Percentiles rank a stretch among this genome's conserved stretches.
Conservation (phyloP, 345 rosid genomes). For the Toxicodendron radicans region DNA sequence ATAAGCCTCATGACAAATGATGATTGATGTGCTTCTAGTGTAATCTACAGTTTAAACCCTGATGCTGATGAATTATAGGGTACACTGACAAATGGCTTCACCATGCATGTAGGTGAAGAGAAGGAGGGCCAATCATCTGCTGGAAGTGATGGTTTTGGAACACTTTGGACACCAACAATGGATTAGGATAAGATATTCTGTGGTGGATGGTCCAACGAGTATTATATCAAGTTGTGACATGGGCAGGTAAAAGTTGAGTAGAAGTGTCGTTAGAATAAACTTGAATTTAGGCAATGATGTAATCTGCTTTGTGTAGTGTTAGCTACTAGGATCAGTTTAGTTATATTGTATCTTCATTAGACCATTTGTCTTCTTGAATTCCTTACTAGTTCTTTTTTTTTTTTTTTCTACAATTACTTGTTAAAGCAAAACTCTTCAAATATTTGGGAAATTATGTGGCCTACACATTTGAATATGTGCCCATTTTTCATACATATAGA, state of each 20-base stretch:
- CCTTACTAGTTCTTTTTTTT: conserved; percentile 3
- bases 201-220: conserved; percentile 4
- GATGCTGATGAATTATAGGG: not conserved
- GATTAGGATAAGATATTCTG: conserved; percentile 14
- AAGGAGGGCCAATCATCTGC: conserved; percentile 18
- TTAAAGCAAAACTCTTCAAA: not conserved
- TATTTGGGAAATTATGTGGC: not conserved
- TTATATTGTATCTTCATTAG: not conserved
- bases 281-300: not conserved
- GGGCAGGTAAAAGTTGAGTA: conserved; percentile 2
- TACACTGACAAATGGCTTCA: conserved; percentile 9
- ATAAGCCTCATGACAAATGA: not conserved
- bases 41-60: not conserved
- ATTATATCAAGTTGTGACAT: not conserved
- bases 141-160: conserved; percentile 15
- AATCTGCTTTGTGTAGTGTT: not conserved
- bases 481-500: not conserved
- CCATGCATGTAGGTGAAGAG: conserved; percentile 30
- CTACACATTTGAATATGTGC: not conserved
- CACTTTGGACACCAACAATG: conserved; percentile 33
- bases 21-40: conserved; percentile 5
- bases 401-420: too few relatives aligned
- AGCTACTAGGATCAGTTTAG: not conserved
- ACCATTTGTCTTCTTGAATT: not conserved
- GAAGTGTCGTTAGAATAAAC: not conserved